These are phyloP conservation scores for Fusarium pilosicola DNA, from an alignment of 2,329 filamentous ascomycete species.

Conservation along the genomic window DNA sequence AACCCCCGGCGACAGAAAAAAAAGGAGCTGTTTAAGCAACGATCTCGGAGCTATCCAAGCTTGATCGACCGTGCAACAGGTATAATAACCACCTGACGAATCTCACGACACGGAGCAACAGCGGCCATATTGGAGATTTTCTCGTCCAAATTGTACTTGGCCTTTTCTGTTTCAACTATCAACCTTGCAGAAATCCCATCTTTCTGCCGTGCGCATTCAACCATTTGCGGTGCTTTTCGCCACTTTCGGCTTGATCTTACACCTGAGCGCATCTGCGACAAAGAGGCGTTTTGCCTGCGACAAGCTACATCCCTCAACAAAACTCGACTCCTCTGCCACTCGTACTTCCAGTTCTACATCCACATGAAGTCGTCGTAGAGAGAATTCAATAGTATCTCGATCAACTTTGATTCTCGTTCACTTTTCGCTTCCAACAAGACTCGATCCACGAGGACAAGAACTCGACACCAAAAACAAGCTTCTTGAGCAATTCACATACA, in stretches of 20 bases:
- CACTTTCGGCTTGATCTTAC: slow-evolving; percentile 24
- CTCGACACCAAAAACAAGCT: not conserved
- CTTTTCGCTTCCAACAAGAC: not conserved
- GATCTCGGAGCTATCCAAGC: slow-evolving; percentile 42
- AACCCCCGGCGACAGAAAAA: not conserved
- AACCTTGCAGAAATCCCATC: slow-evolving; percentile 13
- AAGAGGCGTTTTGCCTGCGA: slow-evolving; percentile 43
- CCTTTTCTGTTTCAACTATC: not conserved
- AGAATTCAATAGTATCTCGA: slow-evolving; percentile 23
- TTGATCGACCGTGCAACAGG: slow-evolving; percentile 20
- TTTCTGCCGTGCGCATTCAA: not conserved
- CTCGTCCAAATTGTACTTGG: slow-evolving; percentile 3
- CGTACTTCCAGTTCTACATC: not conserved
- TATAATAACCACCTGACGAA: slow-evolving; percentile 41
- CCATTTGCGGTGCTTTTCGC: slow-evolving; percentile 25
- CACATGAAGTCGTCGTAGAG: slow-evolving; percentile 44
- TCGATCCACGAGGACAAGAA: slow-evolving; percentile 5
- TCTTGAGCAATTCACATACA: slow-evolving; percentile 8
- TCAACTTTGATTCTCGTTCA: slow-evolving; percentile 9
- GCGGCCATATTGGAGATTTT: slow-evolving; percentile 37
- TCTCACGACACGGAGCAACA: slow-evolving; percentile 37
- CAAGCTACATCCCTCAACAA: slow-evolving; percentile 37
- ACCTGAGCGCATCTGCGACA: slow-evolving; percentile 43
- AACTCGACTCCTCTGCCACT: slow-evolving; percentile 20
- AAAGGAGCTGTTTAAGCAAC: slow-evolving; percentile 28